Evolutionary conservation across 345 rosid genomes (phyloP), one percentile per base, ranked within the genome.

Genomic region (Zanthoxylum bungeanum): DNA sequence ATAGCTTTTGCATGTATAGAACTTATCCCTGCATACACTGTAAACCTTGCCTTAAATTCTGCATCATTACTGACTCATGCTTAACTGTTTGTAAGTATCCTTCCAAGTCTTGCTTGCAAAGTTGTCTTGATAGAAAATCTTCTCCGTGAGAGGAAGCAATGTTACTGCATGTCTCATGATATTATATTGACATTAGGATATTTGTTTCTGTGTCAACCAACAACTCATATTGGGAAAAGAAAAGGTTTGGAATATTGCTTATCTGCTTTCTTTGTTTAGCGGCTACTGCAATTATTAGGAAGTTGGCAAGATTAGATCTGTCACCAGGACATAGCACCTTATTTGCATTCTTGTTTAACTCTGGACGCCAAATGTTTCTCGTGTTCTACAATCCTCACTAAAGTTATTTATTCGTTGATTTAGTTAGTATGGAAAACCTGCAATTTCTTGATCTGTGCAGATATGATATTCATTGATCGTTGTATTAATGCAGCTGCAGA

Each of bases 401-500:
- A 44, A 44, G 12, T 44, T 44, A 44, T 14, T 44, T 44, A 44
- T 44, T 44, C 16, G 31, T 44, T 31, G 40, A 31, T 70, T n/a
- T 27, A 42, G 56, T 12, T 59, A 44, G 8, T 7, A 30, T 12
- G 46, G 31, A 31, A 24, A 44, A 39, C 14, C 27, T 14, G 9
- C 49, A 33, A 24, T 7, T n/a, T 47, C 47, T 7, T 36, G 2
- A 7, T 56, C 31, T 40, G 33, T 31, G 5, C 47, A 31, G 31
- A 46, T 70, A 14, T 17, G 36, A 46, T 31, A 28, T 46, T 60
- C 33, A 42, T 34, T 33, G 7, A 34, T 14, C 12, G 9, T 17
- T 47, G 53, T 37, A 39, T 62, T 51, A 57, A 62, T 82, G 80
- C 88, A 86, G 91, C 83, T 71, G 74, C 77, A 49, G 78, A 82